Conservation (phyloP, 441 rosid species). For the Metrosideros polymorpha region DNA sequence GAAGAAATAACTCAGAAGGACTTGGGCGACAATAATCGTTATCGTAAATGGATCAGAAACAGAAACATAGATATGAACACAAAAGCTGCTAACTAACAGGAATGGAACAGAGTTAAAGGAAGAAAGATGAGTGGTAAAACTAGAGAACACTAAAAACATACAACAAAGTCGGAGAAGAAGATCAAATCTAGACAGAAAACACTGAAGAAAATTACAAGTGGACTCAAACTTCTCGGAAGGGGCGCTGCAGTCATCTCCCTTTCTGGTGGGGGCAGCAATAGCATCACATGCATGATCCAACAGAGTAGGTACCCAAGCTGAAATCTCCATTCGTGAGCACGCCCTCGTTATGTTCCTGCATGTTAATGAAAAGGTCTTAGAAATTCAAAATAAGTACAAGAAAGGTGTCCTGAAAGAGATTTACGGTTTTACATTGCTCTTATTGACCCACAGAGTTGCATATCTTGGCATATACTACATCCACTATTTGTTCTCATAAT, state of each 20-base stretch:
- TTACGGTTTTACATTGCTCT: not conserved
- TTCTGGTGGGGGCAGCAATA: not conserved
- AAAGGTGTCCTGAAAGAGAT: not conserved
- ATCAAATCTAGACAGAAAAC: not conserved
- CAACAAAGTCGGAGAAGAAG: not conserved
- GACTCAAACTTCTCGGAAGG: not conserved
- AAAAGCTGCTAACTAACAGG: not conserved
- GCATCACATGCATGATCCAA: slow-evolving; percentile 38
- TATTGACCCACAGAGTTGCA: not conserved
- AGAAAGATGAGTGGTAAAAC: not conserved
- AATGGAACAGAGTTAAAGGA: not conserved
- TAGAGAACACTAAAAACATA: not conserved
- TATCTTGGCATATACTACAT: not conserved
- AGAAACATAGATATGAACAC: not conserved
- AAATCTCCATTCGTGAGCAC: slow-evolving; percentile 51
- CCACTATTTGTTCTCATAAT: not conserved
- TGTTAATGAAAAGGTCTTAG: slow-evolving; percentile 2
- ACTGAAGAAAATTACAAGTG: not conserved
- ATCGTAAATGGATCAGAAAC: not conserved
- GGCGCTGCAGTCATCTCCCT: not conserved
- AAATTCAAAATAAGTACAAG: not conserved
- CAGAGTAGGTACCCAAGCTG: slow-evolving; percentile 50
- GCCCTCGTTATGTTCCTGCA: slow-evolving; percentile 53
- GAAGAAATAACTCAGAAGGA: not conserved
- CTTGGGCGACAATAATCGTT: not conserved